A percentile compares a stretch with the other conserved stretches of the same genome.
These are phyloP conservation scores for Mycena belliarum DNA, from an alignment of 768 basidiomycete species.

Conservation along the genomic window DNA sequence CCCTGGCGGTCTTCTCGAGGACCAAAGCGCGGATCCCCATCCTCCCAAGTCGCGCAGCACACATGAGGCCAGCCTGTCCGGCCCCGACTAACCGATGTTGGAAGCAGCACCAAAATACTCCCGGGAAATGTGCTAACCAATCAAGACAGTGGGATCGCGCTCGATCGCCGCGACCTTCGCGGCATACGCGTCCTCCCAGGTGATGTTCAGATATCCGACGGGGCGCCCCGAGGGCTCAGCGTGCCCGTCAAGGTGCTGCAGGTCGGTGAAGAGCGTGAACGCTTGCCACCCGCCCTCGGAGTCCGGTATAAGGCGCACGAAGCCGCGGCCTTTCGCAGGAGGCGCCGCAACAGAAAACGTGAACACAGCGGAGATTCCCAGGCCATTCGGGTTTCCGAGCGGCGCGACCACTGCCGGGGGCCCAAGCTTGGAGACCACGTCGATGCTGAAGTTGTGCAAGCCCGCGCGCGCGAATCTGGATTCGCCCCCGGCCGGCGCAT, in stretches of 20 bases:
- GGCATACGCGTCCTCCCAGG: slow-evolving; percentile 21
- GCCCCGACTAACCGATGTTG: slow-evolving; percentile 34
- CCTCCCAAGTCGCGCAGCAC: slow-evolving; percentile 53
- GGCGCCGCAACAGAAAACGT: slow-evolving; percentile 32
- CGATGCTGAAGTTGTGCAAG: slow-evolving; percentile 1
- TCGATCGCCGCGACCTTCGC: slow-evolving; percentile 18
- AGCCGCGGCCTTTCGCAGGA: slow-evolving; percentile 20
- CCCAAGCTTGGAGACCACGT: not conserved
- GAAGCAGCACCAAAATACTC: too few species aligned
- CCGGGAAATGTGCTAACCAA: slow-evolving; percentile 5
- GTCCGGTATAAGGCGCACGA: slow-evolving; percentile 17
- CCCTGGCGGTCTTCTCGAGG: slow-evolving; percentile 44
- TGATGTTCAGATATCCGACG: slow-evolving; percentile 9
- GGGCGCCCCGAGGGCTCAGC: slow-evolving; percentile 18
- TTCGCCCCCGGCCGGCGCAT: not conserved
- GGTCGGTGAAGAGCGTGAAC: slow-evolving; percentile 16
- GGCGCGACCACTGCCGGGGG: slow-evolving; percentile 6
- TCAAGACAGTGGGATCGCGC: slow-evolving; percentile 24
- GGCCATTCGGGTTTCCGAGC: not conserved
- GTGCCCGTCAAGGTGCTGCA: slow-evolving; percentile 23
- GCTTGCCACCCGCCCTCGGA: slow-evolving; percentile 22
- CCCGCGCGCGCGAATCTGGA: slow-evolving; percentile 3
- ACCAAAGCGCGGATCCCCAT: slow-evolving; percentile 46
- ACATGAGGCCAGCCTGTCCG: slow-evolving; percentile 55
- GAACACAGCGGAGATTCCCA: slow-evolving; percentile 18